A percentile compares a stretch with the other conserved stretches of the same genome.
phyloP scores from a whole-genome alignment of 2,329 filamentous ascomycete species.

The Hawksworthiomyces lignivorus region DNA sequence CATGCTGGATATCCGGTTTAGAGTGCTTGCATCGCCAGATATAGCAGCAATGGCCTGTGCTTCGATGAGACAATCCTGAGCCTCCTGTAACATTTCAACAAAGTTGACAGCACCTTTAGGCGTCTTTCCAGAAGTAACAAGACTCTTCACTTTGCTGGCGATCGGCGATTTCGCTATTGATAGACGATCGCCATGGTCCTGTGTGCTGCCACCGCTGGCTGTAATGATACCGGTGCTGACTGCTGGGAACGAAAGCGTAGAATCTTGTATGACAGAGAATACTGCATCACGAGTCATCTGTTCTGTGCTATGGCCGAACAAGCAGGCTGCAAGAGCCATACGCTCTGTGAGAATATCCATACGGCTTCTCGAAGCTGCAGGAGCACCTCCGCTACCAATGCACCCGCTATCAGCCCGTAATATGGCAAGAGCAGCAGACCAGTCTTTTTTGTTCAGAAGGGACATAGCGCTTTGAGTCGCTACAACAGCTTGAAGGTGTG shows the following conservation, averaged over 20 bases:
- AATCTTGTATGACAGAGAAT: constrained; percentile 85
- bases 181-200: constrained; percentile 28
- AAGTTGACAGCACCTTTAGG: constrained; percentile 35
- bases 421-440: constrained; percentile 47
- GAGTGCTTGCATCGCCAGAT: constrained; percentile 47
- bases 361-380: not conserved
- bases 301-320: constrained; percentile 60
- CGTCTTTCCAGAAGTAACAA: constrained; percentile 14
- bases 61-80: constrained; percentile 57
- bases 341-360: constrained; percentile 40
- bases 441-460: constrained; percentile 44
- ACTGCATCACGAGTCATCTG: constrained; percentile 73
- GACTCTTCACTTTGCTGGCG: constrained; percentile 21
- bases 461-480: constrained; percentile 36
- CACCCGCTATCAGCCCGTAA: constrained; percentile 31
- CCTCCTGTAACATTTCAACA: constrained; percentile 52
- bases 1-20: constrained; percentile 56
- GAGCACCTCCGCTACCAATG: constrained; percentile 19
- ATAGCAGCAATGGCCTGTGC: constrained; percentile 52
- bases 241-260: constrained; percentile 79
- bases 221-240: constrained; percentile 32
- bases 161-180: constrained; percentile 30
- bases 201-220: constrained; percentile 27
- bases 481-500: constrained; percentile 30
- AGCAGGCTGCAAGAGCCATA: constrained; percentile 58